Conservation (phyloP, 2,329 filamentous ascomycete species). For the Cadophora sp. region DNA sequence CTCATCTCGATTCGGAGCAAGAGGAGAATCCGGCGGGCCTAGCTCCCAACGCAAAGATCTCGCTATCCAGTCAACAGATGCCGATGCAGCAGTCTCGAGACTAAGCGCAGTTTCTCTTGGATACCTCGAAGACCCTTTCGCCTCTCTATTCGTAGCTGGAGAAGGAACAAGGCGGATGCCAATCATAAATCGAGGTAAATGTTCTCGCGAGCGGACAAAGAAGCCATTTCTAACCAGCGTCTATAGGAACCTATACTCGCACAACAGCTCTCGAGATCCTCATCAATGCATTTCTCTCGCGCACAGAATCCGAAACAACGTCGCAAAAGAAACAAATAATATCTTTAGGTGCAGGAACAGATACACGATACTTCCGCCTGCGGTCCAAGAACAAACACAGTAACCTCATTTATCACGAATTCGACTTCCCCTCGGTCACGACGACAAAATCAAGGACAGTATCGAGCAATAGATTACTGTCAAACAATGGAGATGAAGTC, state of each 20-base stretch:
- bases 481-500: constrained; percentile 11
- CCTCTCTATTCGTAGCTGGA: constrained; percentile 68
- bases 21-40: constrained; percentile 28
- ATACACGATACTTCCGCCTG: constrained; percentile 85
- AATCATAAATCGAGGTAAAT: constrained; percentile 89
- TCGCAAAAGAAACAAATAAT: constrained; percentile 73
- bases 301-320: constrained; percentile 27
- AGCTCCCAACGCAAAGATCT: constrained; percentile 64
- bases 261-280: constrained; percentile 84
- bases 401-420: constrained; percentile 80
- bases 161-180: constrained; percentile 72
- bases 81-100: constrained; percentile 87
- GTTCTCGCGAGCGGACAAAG: not conserved
- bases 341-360: constrained; percentile 91
- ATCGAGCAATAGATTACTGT: constrained; percentile 26
- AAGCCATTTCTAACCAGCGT: not conserved
- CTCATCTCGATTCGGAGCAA: constrained; percentile 45
- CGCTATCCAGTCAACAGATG: constrained; percentile 87
- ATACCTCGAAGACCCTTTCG: constrained; percentile 85
- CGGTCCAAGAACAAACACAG: constrained; percentile 41
- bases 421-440: constrained; percentile 85
- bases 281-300: constrained; percentile 71
- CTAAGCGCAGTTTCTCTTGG: constrained; percentile 86
- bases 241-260: constrained; percentile 85
- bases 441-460: constrained; percentile 52